A percentile compares a stretch with the other conserved stretches of the same genome.
Conservation (phyloP, 129 eudicot genomes). For the Ambrosia artemisiifolia region DNA sequence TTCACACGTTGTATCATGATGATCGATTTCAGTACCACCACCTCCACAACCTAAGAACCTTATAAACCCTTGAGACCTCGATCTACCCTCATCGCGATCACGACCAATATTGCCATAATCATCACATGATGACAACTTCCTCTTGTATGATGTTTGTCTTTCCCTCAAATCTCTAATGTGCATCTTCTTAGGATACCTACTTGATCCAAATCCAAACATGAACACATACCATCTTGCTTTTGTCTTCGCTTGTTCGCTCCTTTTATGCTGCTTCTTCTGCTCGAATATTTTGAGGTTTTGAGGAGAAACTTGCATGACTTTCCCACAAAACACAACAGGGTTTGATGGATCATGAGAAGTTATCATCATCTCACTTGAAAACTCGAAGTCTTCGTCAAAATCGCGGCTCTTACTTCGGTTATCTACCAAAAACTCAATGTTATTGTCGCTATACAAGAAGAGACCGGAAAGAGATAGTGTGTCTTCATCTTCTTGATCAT, state of each 20-base stretch:
- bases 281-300: background rate
- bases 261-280: background rate
- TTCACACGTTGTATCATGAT: constrained; percentile 10
- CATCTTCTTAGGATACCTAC: constrained; percentile 28
- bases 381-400: constrained; percentile 45
- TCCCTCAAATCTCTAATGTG: constrained; percentile 45
- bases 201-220: constrained; percentile 34
- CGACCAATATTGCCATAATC: background rate
- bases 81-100: background rate
- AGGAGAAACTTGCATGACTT: constrained; percentile 28
- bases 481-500: constrained; percentile 32
- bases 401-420: background rate
- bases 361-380: constrained; percentile 47
- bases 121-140: background rate
- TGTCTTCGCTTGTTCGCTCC: constrained; percentile 14
- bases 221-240: constrained; percentile 45
- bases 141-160: constrained; percentile 27
- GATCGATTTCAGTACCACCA: constrained; percentile 28
- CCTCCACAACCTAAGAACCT: constrained; percentile 46
- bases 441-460: constrained; percentile 19
- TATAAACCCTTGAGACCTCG: constrained; percentile 32
- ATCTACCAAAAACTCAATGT: background rate
- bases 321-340: constrained; percentile 53
- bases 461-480: constrained; percentile 41
- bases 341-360: constrained; percentile 12